Evolutionary conservation across 1,284 basidiomycete genomes (phyloP), one percentile per base, ranked within the genome.

Genomic region (Cystobasidium sp.): DNA sequence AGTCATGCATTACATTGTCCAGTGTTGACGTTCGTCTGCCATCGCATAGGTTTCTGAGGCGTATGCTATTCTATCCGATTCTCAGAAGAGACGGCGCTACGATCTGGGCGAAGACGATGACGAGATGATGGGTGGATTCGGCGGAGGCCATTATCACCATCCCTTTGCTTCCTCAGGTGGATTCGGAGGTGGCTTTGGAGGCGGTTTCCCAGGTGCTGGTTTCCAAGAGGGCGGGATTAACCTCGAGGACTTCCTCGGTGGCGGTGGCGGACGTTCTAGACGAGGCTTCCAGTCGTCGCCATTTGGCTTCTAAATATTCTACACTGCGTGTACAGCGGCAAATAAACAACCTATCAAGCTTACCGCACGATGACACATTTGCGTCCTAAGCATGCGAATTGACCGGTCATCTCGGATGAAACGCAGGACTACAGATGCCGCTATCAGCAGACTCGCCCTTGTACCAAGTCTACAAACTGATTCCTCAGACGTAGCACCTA

Each of bases 21-120:
- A 56, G 24, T 37, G 8, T 3, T n/a, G 16, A 20, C 49, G 37
- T 49, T 39, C 18, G 22, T 16, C 49, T 43, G 22, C 14, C 44
- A 14, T 39, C 53, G 43, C 16, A 43, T 55, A 73, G 75, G 67
- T 78, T 52, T 69, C 65, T 18, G 76, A 92, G 82, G 90, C 91
- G 6, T 85, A 93, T 78, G 86, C 87, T 10, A 88, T 93, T 0
- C 86, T 93, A 7, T 91, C 89, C 0, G 91, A 93, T 78, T 85
- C 90, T 0, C 84, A 83, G 22, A 85, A 88, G 63, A 85, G 91
- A 53, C 85, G 89, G 76, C 86, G 91, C 58, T 81, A 79, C 53
- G 81, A 80, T 55, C 61, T 76, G 43, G 79, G 79, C 5, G 75
- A 79, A 64, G 79, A 80, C 66, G 77, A 78, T 67, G 62, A 64